Evolutionary conservation across 2,329 filamentous ascomycete genomes (phyloP).

Genomic region (Ophiostoma quercus): DNA sequence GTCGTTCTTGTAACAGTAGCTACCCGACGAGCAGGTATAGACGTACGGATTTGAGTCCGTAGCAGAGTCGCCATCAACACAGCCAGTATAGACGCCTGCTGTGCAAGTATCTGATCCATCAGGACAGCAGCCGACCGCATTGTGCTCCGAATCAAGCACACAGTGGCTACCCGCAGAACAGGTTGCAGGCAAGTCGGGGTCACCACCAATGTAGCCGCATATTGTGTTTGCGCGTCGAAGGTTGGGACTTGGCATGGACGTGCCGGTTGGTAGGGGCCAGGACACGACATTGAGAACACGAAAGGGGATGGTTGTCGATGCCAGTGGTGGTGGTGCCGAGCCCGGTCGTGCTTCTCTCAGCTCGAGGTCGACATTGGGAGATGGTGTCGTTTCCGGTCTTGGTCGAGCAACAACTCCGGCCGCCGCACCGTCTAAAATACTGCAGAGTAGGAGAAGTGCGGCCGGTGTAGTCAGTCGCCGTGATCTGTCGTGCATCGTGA

Average conservation of each 20-base stretch:
- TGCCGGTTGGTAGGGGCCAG: constrained; percentile 40
- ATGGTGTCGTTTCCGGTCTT: neutral
- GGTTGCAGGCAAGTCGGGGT: constrained; percentile 49
- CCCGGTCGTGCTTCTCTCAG: neutral
- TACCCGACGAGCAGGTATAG: constrained; percentile 48
- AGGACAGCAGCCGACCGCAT: constrained; percentile 41
- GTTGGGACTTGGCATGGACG: constrained; percentile 32
- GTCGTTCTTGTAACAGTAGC: constrained; percentile 52
- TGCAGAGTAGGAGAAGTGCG: neutral
- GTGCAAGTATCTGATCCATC: constrained; percentile 47
- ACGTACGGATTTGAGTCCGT: constrained; percentile 52
- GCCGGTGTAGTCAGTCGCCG: neutral
- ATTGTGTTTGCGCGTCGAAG: constrained; percentile 46
- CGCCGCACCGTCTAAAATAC: neutral
- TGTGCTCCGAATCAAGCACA: constrained; percentile 42
- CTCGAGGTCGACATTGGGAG: neutral
- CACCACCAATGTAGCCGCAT: constrained; percentile 53
- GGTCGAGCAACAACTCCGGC: neutral
- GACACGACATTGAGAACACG: constrained; percentile 34
- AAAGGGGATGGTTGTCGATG: constrained; percentile 30
- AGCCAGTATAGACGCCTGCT: constrained; percentile 52
- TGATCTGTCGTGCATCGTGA: neutral
- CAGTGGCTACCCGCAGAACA: constrained; percentile 56
- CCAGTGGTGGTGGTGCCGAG: constrained; percentile 29
- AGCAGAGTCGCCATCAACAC: constrained; percentile 46